Evolutionary conservation across 805 yeast species (phyloP).

Genomic region (Ogataea henricii): DNA sequence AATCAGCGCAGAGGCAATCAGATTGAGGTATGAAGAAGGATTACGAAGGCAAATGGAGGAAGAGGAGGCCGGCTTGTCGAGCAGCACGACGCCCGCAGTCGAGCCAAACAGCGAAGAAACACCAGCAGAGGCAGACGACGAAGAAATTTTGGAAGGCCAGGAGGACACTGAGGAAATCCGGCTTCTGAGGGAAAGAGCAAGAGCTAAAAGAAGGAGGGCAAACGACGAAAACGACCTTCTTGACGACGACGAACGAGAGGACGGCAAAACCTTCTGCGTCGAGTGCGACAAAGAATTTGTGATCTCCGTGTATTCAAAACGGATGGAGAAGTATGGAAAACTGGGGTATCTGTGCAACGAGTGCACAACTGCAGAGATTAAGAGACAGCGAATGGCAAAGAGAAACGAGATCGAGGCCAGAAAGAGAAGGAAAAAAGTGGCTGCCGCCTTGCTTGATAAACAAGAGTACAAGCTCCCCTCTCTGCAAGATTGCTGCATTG

Average conservation of each 20-base stretch:
- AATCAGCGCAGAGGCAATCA: slow-evolving; percentile 77
- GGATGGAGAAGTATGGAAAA: slow-evolving; percentile 44
- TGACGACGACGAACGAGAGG: slow-evolving; percentile 44
- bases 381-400: slow-evolving; percentile 46
- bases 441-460: slow-evolving; percentile 80
- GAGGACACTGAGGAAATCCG: slow-evolving; percentile 25
- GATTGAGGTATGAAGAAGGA: slow-evolving; percentile 42
- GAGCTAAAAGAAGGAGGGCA: slow-evolving; percentile 41
- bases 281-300: slow-evolving; percentile 61
- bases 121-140: slow-evolving; percentile 28
- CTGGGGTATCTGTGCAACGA: slow-evolving; percentile 69
- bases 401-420: slow-evolving; percentile 64
- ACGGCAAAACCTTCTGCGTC: slow-evolving; percentile 54
- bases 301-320: slow-evolving; percentile 67
- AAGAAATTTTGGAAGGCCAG: slow-evolving; percentile 40
- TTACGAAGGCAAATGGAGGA: slow-evolving; percentile 39
- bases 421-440: slow-evolving; percentile 74
- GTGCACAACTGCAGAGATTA: slow-evolving; percentile 49
- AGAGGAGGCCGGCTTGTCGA: slow-evolving; percentile 23
- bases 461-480: slow-evolving; percentile 63
- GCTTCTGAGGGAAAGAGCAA: slow-evolving; percentile 23
- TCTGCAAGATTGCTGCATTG: slow-evolving; percentile 81
- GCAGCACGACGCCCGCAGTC: slow-evolving; percentile 18
- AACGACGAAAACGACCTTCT: slow-evolving; percentile 30
- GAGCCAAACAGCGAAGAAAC: slow-evolving; percentile 29